These are phyloP conservation scores for Paracorniculantispora psalliotae DNA, from an alignment of 2,329 filamentous ascomycete species.

Conservation along the genomic window DNA sequence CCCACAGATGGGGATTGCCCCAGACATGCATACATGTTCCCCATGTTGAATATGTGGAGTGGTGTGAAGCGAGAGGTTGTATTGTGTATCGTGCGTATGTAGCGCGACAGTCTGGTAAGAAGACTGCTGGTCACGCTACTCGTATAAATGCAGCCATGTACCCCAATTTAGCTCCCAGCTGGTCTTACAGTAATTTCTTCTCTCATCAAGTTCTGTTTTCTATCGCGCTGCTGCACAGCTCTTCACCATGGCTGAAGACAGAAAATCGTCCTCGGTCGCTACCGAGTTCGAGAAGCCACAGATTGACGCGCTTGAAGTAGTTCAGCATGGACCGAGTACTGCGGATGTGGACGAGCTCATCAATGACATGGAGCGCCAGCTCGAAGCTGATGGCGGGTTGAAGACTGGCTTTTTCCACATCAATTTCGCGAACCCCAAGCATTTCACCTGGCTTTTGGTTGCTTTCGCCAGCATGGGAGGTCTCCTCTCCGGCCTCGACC, in stretches of 20 bases:
- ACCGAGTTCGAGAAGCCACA: slow-evolving; percentile 21
- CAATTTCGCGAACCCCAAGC: slow-evolving; percentile 55
- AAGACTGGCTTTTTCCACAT: slow-evolving; percentile 46
- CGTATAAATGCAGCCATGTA: slow-evolving; percentile 4
- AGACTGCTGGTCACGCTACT: neutral
- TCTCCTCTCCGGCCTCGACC: slow-evolving; percentile 66
- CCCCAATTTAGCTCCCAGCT: neutral
- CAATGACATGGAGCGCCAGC: slow-evolving; percentile 36
- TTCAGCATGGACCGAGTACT: slow-evolving; percentile 26
- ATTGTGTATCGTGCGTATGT: neutral
- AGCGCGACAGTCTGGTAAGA: too few relatives aligned
- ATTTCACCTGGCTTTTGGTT: slow-evolving; percentile 63
- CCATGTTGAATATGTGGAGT: neutral
- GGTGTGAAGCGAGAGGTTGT: neutral
- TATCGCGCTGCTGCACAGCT: neutral
- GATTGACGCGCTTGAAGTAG: slow-evolving; percentile 32
- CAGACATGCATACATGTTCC: neutral
- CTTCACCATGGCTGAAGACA: slow-evolving; percentile 2
- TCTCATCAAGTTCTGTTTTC: neutral
- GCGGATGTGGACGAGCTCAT: slow-evolving; percentile 35
- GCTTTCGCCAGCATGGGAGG: slow-evolving; percentile 73
- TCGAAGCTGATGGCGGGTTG: slow-evolving; percentile 28
- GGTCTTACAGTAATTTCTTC: neutral
- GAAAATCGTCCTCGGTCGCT: slow-evolving; percentile 1
- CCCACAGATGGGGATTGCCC: neutral